Evolutionary conservation across 805 yeast species (phyloP).

Genomic region (Martiniozyma abietophila): DNA sequence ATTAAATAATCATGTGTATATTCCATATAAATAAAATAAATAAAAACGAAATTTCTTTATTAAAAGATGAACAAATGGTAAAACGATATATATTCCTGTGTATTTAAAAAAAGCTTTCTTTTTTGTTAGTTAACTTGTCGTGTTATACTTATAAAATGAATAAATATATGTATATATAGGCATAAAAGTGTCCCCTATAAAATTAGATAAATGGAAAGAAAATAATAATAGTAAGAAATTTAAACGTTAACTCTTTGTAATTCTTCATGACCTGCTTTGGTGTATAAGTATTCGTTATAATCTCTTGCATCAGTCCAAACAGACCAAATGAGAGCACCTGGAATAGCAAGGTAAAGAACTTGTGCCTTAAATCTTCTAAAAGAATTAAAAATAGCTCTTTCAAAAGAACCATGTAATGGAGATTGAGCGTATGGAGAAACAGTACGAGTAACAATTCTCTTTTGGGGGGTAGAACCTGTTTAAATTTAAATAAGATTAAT

Average conservation of each 20-base stretch:
- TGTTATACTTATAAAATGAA: too few relatives aligned
- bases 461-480: slow-evolving; percentile 78
- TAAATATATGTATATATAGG: too few relatives aligned
- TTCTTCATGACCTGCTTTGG: slow-evolving; percentile 97
- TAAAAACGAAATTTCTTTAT: too few relatives aligned
- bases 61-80: background rate
- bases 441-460: slow-evolving; percentile 77
- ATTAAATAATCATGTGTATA: too few relatives aligned
- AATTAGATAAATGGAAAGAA: background rate
- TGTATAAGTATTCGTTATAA: slow-evolving; percentile 88
- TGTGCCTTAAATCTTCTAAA: slow-evolving; percentile 91
- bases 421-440: slow-evolving; percentile 91
- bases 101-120: too few relatives aligned
- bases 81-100: background rate
- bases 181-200: background rate
- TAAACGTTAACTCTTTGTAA: slow-evolving; percentile 52
- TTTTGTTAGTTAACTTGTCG: too few relatives aligned
- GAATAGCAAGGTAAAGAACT: slow-evolving; percentile 65
- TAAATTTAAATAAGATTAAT: slow-evolving; percentile 1
- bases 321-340: slow-evolving; percentile 74
- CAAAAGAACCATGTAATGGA: slow-evolving; percentile 79
- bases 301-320: slow-evolving; percentile 83
- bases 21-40: too few relatives aligned
- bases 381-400: slow-evolving; percentile 83
- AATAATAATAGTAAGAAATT: slow-evolving; percentile 5